phyloP scores from a whole-genome alignment of 495 filamentous ascomycete genomes.

The Xylaria scruposa region DNA sequence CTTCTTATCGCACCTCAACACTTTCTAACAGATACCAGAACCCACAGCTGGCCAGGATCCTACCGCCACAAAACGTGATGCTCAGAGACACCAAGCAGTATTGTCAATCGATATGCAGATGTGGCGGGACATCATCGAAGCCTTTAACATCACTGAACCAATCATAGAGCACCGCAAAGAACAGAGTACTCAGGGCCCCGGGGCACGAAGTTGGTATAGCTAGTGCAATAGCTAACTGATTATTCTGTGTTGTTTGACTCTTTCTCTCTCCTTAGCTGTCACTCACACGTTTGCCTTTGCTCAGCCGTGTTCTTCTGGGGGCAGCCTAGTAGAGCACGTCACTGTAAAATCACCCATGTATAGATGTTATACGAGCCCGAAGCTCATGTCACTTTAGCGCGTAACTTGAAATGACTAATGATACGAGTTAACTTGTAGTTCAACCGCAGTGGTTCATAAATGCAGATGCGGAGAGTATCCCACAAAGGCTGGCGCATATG shows the following conservation, averaged over 20 bases:
- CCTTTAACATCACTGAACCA: conserved; percentile 73
- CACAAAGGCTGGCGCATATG: background rate
- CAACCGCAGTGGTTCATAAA: background rate
- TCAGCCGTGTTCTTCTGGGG: background rate
- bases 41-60: conserved; percentile 28
- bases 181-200: conserved; percentile 59
- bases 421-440: background rate
- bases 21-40: conserved; percentile 27
- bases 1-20: background rate
- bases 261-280: background rate
- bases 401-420: conserved; percentile 11
- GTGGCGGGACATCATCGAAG: conserved; percentile 77
- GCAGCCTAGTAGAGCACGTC: background rate
- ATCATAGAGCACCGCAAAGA: conserved; percentile 86
- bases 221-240: conserved; percentile 36
- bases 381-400: conserved; percentile 16
- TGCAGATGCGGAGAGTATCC: conserved; percentile 4
- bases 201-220: conserved; percentile 78
- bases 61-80: conserved; percentile 44
- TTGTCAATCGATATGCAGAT: conserved; percentile 82
- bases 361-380: conserved; percentile 2
- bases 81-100: conserved; percentile 80
- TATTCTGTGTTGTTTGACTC: background rate
- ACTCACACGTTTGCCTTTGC: background rate
- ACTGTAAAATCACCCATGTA: conserved; percentile 10